Percentiles rank a stretch among this genome's conserved stretches.
Evolutionary conservation across 345 rosid genomes (phyloP).

Genomic region (Eucalyptus melliodora): DNA sequence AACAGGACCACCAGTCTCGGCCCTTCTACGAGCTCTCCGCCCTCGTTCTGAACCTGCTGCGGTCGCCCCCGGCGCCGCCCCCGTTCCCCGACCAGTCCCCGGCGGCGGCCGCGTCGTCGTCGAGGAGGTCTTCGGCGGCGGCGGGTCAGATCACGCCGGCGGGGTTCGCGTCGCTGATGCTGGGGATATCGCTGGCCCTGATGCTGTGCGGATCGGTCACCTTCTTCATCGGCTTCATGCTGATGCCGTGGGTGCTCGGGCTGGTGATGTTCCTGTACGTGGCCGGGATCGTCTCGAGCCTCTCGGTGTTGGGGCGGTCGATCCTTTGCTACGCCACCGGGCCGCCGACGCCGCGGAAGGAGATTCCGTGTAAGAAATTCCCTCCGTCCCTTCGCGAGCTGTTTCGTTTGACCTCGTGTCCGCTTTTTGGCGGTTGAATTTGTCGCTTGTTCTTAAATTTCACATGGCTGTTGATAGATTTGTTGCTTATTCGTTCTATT

Average conservation of each 20-base stretch:
- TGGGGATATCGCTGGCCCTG: constrained; percentile 68
- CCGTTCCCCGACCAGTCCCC: constrained; percentile 25
- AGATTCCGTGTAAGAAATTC: background rate
- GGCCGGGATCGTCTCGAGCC: constrained; percentile 67
- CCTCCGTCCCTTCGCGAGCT: background rate
- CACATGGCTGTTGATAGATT: background rate
- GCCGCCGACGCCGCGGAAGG: constrained; percentile 22
- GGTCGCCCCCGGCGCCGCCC: constrained; percentile 53
- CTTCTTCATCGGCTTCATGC: constrained; percentile 77
- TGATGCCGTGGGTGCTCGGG: constrained; percentile 96
- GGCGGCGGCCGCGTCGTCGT: background rate
- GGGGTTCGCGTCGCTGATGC: constrained; percentile 73
- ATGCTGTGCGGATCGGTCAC: constrained; percentile 94
- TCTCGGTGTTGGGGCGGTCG: constrained; percentile 62
- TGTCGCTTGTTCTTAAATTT: background rate
- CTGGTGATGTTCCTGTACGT: constrained; percentile 63
- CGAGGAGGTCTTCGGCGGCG: background rate
- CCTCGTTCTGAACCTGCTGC: constrained; percentile 54
- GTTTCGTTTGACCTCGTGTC: background rate
- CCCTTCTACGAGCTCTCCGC: constrained; percentile 58
- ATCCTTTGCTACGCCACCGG: constrained; percentile 47
- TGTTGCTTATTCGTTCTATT: background rate
- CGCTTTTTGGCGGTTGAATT: background rate
- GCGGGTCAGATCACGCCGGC: constrained; percentile 46
- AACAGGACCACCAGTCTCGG: constrained; percentile 48